Evolutionary conservation across 2,329 filamentous ascomycete genomes (phyloP), one percentile per base, ranked within the genome.

Genomic region (Zymoseptoria ardabiliae): DNA sequence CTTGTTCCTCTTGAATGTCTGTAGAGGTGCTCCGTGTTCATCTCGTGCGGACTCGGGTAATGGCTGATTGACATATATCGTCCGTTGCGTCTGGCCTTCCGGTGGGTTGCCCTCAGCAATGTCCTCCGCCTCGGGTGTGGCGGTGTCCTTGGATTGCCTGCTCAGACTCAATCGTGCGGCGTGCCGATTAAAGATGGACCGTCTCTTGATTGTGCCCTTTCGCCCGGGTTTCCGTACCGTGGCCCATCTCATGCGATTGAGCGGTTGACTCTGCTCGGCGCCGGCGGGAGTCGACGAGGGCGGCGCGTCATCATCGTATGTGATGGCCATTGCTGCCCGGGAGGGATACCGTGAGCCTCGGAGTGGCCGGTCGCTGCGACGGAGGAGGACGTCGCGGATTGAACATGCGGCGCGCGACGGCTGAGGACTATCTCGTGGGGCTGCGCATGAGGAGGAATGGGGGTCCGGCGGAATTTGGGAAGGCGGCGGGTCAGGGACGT

Each of bases 221-320:
- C 86, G 83, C 69, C 89, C 85, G 13, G 86, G 86, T 74, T 89
- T 84, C 73, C 91, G 90, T 70, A 92, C 90, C n/a, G 94, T 97
- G 19, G 94, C 93, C 94, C 94, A 97, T 85, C 94, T 83, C 74
- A 94, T 86, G 71, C 92, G 83, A 72, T 93, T 91, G 23, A 69
- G 66, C 11, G 72, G 72, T 63, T 81, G 82, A 50, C 82, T 82
- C 61, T 81, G 76, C 67, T 84, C 79, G 35, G 64, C 61, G 66
- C 76, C 59, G 76, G 75, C 55, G 22, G 58, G 54, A 17, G 58
- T 55, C 9, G 56, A 58, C 53, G 58, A 58, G 58, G 57, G 54
- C 56, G 58, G 56, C 23, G 55, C 55, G 30, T 62, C 56, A 22
- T 58, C 58, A 30, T 64, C 62, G 54, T 62, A 62, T 48, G 59